Evolutionary conservation across 2,329 filamentous ascomycete genomes (phyloP).

Genomic region (Mycosphaerella sp.): DNA sequence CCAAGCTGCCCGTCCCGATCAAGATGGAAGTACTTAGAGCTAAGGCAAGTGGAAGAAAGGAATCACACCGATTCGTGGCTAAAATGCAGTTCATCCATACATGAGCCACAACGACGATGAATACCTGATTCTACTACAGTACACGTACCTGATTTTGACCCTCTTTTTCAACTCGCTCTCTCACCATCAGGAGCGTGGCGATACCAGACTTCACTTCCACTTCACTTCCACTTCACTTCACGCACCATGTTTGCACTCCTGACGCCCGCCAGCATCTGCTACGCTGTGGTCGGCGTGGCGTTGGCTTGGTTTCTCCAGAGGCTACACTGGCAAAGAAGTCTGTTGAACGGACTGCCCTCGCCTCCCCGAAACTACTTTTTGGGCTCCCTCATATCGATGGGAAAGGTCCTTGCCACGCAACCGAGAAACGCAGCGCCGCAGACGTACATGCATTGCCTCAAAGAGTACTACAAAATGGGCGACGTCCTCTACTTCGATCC

Average conservation of each 20-base stretch:
- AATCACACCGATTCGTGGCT: no score
- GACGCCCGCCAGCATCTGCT: slow-evolving; percentile 16
- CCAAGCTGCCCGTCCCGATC: no score
- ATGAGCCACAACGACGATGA: no score
- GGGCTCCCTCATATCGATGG: slow-evolving; percentile 39
- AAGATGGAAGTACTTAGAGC: no score
- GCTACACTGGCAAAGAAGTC: slow-evolving; percentile 25
- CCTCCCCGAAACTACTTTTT: slow-evolving; percentile 40
- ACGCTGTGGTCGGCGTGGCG: slow-evolving; percentile 25
- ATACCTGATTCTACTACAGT: no score
- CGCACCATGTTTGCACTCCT: slow-evolving; percentile 18
- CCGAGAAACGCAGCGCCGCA: slow-evolving; percentile 37
- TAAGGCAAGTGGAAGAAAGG: no score
- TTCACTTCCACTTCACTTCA: no score
- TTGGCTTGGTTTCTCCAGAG: slow-evolving; percentile 24
- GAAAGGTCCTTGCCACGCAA: slow-evolving; percentile 32
- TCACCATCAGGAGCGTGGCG: no score
- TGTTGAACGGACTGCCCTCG: slow-evolving; percentile 32
- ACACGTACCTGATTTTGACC: no score
- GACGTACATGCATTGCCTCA: slow-evolving; percentile 32
- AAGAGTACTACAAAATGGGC: slow-evolving; percentile 35
- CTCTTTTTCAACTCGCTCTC: background rate
- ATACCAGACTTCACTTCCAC: no score
- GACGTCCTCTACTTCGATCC: slow-evolving; percentile 42
- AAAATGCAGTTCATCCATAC: no score